Evolutionary conservation across 1,284 basidiomycete genomes (phyloP), one percentile per base, ranked within the genome.

Genomic region (Ustilago hordei): DNA sequence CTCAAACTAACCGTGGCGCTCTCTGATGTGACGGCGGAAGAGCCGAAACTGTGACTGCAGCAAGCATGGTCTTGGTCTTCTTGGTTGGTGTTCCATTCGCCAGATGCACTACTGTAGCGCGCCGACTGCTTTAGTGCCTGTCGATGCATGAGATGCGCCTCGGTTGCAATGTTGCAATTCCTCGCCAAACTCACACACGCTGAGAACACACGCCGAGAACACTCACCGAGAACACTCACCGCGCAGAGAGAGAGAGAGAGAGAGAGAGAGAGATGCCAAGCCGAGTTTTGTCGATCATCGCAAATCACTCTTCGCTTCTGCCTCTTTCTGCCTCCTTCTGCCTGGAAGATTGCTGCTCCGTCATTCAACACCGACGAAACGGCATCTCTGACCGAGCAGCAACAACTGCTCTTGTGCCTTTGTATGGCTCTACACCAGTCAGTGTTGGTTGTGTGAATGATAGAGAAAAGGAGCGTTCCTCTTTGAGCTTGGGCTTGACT

Each of bases 231-330:
- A 28, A 28, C 23, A 28, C 23, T 28, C 23, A 28, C 23, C 23
- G 23, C 23, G 3, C 23, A 28, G 23, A 3, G n/a, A 19, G n/a
- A 45, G 7, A 19, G n/a, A 17, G 43, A 45, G 13, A 45, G 4
- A n/a, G 17, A 17, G n/a, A n/a, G 7, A 13, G n/a, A 45, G n/a
- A 60, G 45, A 55, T 65, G 69, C 69, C 69, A 72, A 72, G 64
- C 59, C 2, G 45, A 48, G 45, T 71, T 69, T 69, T 66, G 69
- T 71, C 69, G 69, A 71, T 71, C 69, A 63, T 71, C 47, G 64
- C 57, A 45, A 57, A 53, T 60, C 45, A 11, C 36, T 17, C 60
- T 62, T 55, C 35, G 61, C 12, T 39, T 15, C 28, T 54, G 47
- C 58, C 35, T 34, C 15, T 34, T 34, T 35, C 31, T 41, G 8